Evolutionary conservation across 257 asterid genomes (phyloP), one percentile per base, ranked within the genome.

Genomic region (Fraxinus pennsylvanica): DNA sequence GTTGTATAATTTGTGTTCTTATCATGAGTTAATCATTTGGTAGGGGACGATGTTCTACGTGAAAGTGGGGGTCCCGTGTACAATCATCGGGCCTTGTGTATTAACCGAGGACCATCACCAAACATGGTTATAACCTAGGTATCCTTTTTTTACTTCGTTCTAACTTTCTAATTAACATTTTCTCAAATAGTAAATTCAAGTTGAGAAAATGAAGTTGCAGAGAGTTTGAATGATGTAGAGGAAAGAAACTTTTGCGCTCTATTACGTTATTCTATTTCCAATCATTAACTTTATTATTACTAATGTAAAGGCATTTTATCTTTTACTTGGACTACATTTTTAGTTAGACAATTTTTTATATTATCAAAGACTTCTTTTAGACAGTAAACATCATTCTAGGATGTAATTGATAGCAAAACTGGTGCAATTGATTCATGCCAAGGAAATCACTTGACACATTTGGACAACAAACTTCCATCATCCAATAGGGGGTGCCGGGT

Each of bases 121-220:
- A 93, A 85, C 99, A 97, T 76, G 98, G 96, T 84, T 95, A 95
- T 76, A 95, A 95, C 96, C 93, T 95, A 82, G 98, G 98, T 95
- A 95, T 95, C 36, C 98, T 97, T 90, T 90, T 67, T 74, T 71
- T 14, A 19, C 27, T 21, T 63, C 41, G 9, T 21, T 68, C 57
- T 35, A 33, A 9, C 67, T 65, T 13, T 57, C 25, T 6, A 1
- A 47, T 4, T 35, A 35, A 39, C 8, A 19, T 41, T 74, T 6
- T 35, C 25, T 35, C 27, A 29, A 9, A 25, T 78, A 9, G 17
- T 25, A 36, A 19, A 41, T 72, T 84, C 71, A 78, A 75, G 72
- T 43, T 43, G 32, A 50, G 8, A 36, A 6, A 71, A 71, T 38
- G 39, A 78, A 75, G 70, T 59, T 41, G 21, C 21, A 39, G 38